Evolutionary conservation across 352 stramenopile genomes (phyloP), one percentile per base, ranked within the genome.

Genomic region (Phytopythium montanum): DNA sequence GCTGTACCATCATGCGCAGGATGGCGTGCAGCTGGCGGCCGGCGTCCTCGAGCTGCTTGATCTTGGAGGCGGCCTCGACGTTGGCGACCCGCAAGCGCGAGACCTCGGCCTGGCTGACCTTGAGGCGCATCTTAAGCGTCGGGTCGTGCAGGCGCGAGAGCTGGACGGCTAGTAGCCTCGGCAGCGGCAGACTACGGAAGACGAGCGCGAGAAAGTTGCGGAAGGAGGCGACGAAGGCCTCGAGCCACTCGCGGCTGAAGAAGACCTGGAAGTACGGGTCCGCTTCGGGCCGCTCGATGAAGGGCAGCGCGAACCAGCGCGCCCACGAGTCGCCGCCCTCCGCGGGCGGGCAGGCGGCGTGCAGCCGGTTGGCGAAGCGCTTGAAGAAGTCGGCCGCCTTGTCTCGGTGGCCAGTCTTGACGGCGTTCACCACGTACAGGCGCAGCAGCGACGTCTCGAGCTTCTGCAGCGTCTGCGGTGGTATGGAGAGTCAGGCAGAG

Each of bases 281-380:
- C 5, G 34, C 76, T 62, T 92, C 85, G 5, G 85, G 80, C n/a
- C 78, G 68, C 21, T 87, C 75, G 23, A 92, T 81, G 66, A 88
- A 94, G 10, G 85, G 85, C 48, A 92, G 63, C 34, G 91, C 88
- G 67, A 94, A 94, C 85, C 85, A 94, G 18, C 80, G 80, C 66
- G 73, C 73, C 85, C 85, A 94, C 39, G 78, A 83, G 41, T 90
- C 78, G 2, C 57, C 38, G 5, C 55, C 59, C 16, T 64, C 45
- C 2, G 56, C 46, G 25, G 25, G 64, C 31, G 67, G 56, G 21
- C 77, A 54, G 1, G 60, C 77, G 21, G 78, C 78, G 36, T 90
- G 82, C 45, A 91, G 46, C 26, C 88, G 81, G 60, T 90, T 78
- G 26, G 83, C 83, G 58, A 90, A 58, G 14, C 69, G 33, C 64